Evolutionary conservation across 2,329 filamentous ascomycete genomes (phyloP).

Genomic region (Curvularia eragrostidis): DNA sequence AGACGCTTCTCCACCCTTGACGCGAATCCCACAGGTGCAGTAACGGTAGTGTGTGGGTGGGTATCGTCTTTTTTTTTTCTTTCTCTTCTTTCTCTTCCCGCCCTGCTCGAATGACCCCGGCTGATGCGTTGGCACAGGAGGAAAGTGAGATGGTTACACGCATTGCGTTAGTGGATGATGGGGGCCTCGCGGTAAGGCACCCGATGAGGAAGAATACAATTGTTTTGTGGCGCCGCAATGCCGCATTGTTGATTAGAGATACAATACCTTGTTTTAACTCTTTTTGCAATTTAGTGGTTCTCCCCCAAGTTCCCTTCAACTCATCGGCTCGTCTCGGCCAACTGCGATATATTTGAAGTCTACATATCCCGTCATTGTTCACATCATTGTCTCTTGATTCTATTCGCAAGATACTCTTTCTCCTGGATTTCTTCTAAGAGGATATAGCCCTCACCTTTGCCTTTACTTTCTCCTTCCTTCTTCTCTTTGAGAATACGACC

Average conservation of each 20-base stretch:
- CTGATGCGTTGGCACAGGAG: slow-evolving; percentile 7
- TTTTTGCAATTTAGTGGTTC: background rate
- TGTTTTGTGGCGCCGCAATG: slow-evolving; percentile 10
- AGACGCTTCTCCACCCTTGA: background rate
- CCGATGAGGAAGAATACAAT: slow-evolving; percentile 17
- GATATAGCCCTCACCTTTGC: background rate
- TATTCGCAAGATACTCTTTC: background rate
- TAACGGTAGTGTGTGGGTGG: background rate
- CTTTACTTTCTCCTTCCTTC: no score
- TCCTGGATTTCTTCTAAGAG: background rate
- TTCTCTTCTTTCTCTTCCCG: background rate
- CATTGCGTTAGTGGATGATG: slow-evolving; percentile 17
- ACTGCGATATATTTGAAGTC: slow-evolving; percentile 1
- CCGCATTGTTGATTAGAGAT: slow-evolving; percentile 5
- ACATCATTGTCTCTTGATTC: background rate
- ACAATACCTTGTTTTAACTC: background rate
- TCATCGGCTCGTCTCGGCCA: background rate
- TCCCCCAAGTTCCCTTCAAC: no score
- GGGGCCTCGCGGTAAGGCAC: slow-evolving; percentile 22
- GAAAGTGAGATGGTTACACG: slow-evolving; percentile 4
- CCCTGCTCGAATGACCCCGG: slow-evolving; percentile 14
- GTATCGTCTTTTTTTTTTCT: background rate
- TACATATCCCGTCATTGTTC: background rate
- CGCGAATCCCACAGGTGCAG: background rate
- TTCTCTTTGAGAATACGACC: background rate